These are phyloP conservation scores for Phyllosticta citrichinensis DNA, from an alignment of 2,329 filamentous ascomycete species.

Conservation along the genomic window DNA sequence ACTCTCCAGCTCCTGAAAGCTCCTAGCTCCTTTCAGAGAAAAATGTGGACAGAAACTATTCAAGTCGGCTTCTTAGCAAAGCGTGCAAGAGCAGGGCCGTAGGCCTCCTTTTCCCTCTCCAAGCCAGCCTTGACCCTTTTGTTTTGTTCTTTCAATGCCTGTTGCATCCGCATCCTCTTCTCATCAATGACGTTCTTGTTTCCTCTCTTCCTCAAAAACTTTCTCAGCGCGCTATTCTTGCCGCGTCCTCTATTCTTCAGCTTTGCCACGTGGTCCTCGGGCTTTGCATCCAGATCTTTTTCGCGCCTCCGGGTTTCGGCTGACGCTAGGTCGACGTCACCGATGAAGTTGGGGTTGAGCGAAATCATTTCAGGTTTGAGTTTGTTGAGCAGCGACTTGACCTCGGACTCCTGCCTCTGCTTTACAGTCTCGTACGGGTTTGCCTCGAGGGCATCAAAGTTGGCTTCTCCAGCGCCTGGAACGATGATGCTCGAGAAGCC, in stretches of 20 bases:
- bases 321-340: constrained; percentile 72
- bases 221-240: constrained; percentile 79
- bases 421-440: constrained; percentile 94
- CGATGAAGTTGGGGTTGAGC: constrained; percentile 83
- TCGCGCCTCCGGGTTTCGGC: constrained; percentile 68
- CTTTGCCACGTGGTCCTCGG: constrained; percentile 47
- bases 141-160: constrained; percentile 60
- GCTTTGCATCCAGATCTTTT: constrained; percentile 66
- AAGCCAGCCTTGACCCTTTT: constrained; percentile 59
- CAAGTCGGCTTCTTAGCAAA: constrained; percentile 60
- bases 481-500: constrained; percentile 87
- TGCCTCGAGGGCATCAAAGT: constrained; percentile 80
- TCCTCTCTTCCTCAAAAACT: constrained; percentile 84
- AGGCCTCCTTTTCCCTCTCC: constrained; percentile 58
- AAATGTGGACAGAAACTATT: neutral
- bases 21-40: neutral
- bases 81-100: constrained; percentile 76
- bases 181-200: constrained; percentile 94
- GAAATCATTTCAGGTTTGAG: constrained; percentile 95
- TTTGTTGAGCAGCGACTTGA: constrained; percentile 85
- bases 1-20: neutral
- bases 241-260: constrained; percentile 72
- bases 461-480: constrained; percentile 91
- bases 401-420: constrained; percentile 86
- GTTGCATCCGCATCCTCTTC: constrained; percentile 77